These are phyloP conservation scores for Saccharomycopsis synnaedendra DNA, from an alignment of 805 yeast genomes.

Conservation along the genomic window DNA sequence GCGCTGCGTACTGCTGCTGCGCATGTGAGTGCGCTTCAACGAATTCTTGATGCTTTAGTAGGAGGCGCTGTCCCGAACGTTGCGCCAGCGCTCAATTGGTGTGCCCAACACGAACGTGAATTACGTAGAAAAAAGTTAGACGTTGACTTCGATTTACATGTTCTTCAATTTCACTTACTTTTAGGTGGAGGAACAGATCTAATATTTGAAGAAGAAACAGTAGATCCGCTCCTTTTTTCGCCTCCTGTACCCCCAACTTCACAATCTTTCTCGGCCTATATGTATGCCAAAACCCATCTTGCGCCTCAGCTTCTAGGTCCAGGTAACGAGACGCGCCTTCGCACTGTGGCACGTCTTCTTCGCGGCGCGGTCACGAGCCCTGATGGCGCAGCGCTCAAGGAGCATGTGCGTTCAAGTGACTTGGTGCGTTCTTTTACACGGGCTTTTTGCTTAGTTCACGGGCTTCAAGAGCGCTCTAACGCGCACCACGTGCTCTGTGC, in stretches of 20 bases:
- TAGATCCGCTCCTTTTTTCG: too few relatives aligned
- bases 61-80: constrained; percentile 16
- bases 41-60: constrained; percentile 4
- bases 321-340: too few relatives aligned
- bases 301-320: too few relatives aligned
- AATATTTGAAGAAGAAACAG: too few relatives aligned
- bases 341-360: too few relatives aligned
- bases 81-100: constrained; percentile 25
- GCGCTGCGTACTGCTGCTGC: too few relatives aligned
- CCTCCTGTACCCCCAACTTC: too few relatives aligned
- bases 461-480: constrained; percentile 3
- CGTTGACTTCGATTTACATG: constrained; percentile 24
- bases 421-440: constrained; percentile 10
- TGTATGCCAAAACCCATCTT: too few relatives aligned
- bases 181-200: too few relatives aligned
- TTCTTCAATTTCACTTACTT: constrained; percentile 23
- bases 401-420: constrained; percentile 1
- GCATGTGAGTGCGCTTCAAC: not conserved
- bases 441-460: constrained; percentile 7
- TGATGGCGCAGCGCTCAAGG: not conserved
- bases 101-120: constrained; percentile 17
- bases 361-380: too few relatives aligned
- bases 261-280: too few relatives aligned
- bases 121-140: constrained; percentile 22
- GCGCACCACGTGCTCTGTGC: constrained; percentile 4